These are phyloP conservation scores for Plantago major DNA, from an alignment of 257 asterid species.

Conservation along the genomic window DNA sequence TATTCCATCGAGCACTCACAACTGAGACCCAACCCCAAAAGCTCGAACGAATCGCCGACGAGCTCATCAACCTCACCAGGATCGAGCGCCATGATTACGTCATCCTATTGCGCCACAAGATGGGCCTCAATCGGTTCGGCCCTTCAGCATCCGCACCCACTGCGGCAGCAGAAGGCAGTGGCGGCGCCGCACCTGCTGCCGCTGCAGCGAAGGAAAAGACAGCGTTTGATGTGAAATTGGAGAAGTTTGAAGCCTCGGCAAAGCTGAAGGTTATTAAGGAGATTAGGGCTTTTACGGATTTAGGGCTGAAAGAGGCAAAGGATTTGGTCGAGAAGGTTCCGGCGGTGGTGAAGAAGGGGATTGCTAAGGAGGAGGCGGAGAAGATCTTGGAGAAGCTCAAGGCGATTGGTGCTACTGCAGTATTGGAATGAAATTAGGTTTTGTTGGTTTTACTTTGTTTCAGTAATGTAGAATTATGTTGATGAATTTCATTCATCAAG, in stretches of 20 bases:
- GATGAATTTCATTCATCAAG: constrained; percentile 4
- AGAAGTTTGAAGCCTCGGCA: constrained; percentile 61
- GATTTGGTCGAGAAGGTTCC: constrained; percentile 84
- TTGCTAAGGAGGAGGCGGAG: constrained; percentile 70
- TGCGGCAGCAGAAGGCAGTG: constrained; percentile 16
- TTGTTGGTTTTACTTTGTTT: constrained; percentile 9
- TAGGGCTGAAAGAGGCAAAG: constrained; percentile 86
- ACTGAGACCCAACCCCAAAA: too few species aligned
- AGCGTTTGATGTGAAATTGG: constrained; percentile 64
- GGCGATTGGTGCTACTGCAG: constrained; percentile 73
- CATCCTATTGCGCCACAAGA: too few species aligned
- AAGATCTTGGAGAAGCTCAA: constrained; percentile 69
- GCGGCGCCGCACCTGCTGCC: constrained; percentile 29
- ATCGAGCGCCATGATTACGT: too few species aligned
- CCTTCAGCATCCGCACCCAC: constrained; percentile 50
- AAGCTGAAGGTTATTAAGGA: constrained; percentile 89
- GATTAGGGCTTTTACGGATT: constrained; percentile 68
- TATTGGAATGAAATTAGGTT: constrained; percentile 43
- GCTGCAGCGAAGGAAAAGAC: constrained; percentile 62
- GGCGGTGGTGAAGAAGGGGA: constrained; percentile 69
- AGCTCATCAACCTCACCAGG: too few species aligned
- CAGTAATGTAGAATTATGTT: constrained; percentile 9
- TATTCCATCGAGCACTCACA: too few species aligned
- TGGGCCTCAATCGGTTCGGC: constrained; percentile 58
- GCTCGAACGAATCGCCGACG: too few species aligned